phyloP scores from a whole-genome alignment of 345 rosid species.

The Aethionema arabicum region DNA sequence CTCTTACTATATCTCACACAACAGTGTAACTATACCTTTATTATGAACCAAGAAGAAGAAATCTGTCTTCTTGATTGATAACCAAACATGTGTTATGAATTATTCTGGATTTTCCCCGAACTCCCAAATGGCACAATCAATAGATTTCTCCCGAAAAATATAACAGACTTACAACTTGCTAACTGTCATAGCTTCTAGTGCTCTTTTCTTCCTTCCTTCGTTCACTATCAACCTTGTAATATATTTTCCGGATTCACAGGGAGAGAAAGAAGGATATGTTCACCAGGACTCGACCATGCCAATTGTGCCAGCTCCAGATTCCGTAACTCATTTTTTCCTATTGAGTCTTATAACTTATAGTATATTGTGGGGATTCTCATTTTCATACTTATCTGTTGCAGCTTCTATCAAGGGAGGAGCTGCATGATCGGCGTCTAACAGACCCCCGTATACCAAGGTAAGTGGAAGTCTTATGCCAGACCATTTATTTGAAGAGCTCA shows the following conservation, averaged over 20 bases:
- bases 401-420: constrained; percentile 76
- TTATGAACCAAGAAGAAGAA: too few species aligned
- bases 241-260: constrained; percentile 42
- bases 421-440: constrained; percentile 63
- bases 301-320: constrained; percentile 66
- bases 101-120: too few species aligned
- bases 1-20: constrained; percentile 2
- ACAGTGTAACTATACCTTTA: not conserved
- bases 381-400: constrained; percentile 41
- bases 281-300: constrained; percentile 77
- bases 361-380: constrained; percentile 9
- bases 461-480: constrained; percentile 22
- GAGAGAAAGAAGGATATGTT: constrained; percentile 59
- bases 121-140: too few species aligned
- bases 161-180: too few species aligned
- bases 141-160: too few species aligned
- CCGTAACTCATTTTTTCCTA: constrained; percentile 43
- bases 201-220: too few species aligned
- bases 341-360: not conserved
- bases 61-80: too few species aligned
- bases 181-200: too few species aligned
- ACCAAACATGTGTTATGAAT: too few species aligned
- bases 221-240: too few species aligned
- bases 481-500: constrained; percentile 11
- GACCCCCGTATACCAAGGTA: constrained; percentile 89